Evolutionary conservation across 805 yeast genomes (phyloP).

Genomic region (Candida germanica): DNA sequence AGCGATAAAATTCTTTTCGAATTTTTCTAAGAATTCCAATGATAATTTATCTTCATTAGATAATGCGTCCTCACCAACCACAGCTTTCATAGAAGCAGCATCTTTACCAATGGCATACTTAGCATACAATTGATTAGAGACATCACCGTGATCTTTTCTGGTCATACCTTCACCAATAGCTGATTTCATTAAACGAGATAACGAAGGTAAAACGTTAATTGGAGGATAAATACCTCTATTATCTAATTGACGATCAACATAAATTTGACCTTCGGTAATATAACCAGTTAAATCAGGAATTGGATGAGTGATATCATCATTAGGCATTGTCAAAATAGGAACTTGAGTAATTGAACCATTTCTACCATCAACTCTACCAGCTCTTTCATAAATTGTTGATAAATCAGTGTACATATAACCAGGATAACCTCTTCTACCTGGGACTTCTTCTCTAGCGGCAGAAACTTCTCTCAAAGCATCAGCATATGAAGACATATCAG

Average conservation of each 20-base stretch:
- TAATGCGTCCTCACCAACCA: conserved; percentile 99
- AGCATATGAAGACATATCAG: conserved; percentile 99
- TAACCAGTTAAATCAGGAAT: conserved; percentile 99
- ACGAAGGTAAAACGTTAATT: conserved; percentile 94
- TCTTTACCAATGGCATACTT: conserved; percentile 99
- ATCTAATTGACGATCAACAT: conserved; percentile 91
- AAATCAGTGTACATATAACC: conserved; percentile 99
- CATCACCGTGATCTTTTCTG: conserved; percentile 99
- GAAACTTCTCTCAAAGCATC: conserved; percentile 99
- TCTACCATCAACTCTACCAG: conserved; percentile 99
- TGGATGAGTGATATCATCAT: conserved; percentile 99
- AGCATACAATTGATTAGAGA: conserved; percentile 97
- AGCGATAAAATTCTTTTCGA: conserved; percentile 89
- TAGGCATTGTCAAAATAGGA: conserved; percentile 99
- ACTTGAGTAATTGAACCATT: conserved; percentile 99
- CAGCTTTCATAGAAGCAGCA: conserved; percentile 99
- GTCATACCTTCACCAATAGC: conserved; percentile 99
- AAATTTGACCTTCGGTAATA: conserved; percentile 98
- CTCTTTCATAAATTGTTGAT: conserved; percentile 98
- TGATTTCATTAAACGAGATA: conserved; percentile 97
- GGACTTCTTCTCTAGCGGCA: conserved; percentile 99
- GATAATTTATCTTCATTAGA: conserved; percentile 97
- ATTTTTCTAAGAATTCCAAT: conserved; percentile 94
- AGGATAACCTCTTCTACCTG: conserved; percentile 99
- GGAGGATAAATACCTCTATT: conserved; percentile 99